Evolutionary conservation across 352 stramenopile species (phyloP).

Genomic region (Phytophthora litchii): DNA sequence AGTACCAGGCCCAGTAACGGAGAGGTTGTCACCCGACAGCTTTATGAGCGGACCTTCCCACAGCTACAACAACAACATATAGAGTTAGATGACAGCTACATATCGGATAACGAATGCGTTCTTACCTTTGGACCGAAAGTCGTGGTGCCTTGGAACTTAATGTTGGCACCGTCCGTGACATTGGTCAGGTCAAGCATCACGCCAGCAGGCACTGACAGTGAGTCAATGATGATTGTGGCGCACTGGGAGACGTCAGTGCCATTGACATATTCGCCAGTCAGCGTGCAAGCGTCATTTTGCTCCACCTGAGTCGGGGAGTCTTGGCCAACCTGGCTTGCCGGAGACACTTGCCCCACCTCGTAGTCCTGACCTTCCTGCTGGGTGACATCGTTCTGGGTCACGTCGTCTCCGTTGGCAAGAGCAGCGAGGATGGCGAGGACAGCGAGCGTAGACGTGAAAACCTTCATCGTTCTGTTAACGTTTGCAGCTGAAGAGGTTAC

Average conservation of each 20-base stretch:
- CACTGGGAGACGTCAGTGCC: too few species aligned
- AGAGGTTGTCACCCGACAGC: conserved; percentile 33
- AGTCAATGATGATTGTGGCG: too few species aligned
- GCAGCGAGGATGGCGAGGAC: too few species aligned
- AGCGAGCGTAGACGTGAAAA: too few species aligned
- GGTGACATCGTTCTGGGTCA: conserved; percentile 4
- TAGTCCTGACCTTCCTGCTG: neutral
- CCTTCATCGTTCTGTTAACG: too few species aligned
- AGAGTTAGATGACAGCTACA: neutral
- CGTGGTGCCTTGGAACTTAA: too few species aligned
- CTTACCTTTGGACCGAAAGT: neutral
- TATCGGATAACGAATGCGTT: neutral
- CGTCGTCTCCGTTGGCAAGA: neutral
- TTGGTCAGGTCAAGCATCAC: too few species aligned
- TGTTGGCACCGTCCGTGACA: too few species aligned
- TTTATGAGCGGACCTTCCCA: conserved; percentile 37
- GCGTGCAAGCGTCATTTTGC: too few species aligned
- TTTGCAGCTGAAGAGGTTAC: neutral
- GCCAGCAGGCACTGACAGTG: too few species aligned
- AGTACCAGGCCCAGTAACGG: conserved; percentile 31
- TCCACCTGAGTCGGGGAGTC: too few species aligned
- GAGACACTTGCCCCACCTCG: conserved; percentile 10
- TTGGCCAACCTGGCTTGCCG: conserved; percentile 6
- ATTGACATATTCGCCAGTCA: too few species aligned
- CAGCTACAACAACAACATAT: conserved; percentile 3